phyloP scores from a whole-genome alignment of 768 basidiomycete species.

The Chalciporus sphaerocephalus region DNA sequence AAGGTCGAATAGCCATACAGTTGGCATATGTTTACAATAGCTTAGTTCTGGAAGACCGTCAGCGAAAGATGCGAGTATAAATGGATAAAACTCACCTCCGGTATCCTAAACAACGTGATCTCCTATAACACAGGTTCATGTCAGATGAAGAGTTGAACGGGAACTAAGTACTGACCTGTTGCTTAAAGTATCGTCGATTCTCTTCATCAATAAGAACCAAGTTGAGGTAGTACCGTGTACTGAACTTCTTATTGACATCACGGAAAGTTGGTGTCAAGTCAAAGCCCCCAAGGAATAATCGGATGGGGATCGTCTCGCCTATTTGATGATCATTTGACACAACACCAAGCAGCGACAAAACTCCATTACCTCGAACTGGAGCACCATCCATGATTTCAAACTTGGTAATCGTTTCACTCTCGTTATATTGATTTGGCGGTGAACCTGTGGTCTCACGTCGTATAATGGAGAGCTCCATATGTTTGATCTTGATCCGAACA shows the following conservation, averaged over 20 bases:
- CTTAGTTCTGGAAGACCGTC: slow-evolving; percentile 32
- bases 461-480: slow-evolving; percentile 98
- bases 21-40: slow-evolving; percentile 3
- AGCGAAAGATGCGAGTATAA: not conserved
- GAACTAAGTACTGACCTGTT: slow-evolving; percentile 55
- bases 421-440: slow-evolving; percentile 98
- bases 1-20: slow-evolving; percentile 3
- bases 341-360: not conserved
- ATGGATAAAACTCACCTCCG: slow-evolving; percentile 51
- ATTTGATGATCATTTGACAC: not conserved
- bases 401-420: slow-evolving; percentile 98
- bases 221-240: slow-evolving; percentile 94
- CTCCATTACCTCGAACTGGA: slow-evolving; percentile 77
- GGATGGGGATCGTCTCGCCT: slow-evolving; percentile 98
- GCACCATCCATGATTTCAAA: slow-evolving; percentile 99
- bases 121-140: slow-evolving; percentile 42
- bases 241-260: slow-evolving; percentile 99
- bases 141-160: not conserved
- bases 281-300: slow-evolving; percentile 95
- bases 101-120: slow-evolving; percentile 89
- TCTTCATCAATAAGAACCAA: slow-evolving; percentile 97
- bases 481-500: slow-evolving; percentile 98
- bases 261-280: slow-evolving; percentile 98
- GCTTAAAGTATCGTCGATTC: slow-evolving; percentile 96
- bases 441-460: slow-evolving; percentile 95